phyloP scores from a whole-genome alignment of 805 yeast species.

The Jamesozyma lodderae region DNA sequence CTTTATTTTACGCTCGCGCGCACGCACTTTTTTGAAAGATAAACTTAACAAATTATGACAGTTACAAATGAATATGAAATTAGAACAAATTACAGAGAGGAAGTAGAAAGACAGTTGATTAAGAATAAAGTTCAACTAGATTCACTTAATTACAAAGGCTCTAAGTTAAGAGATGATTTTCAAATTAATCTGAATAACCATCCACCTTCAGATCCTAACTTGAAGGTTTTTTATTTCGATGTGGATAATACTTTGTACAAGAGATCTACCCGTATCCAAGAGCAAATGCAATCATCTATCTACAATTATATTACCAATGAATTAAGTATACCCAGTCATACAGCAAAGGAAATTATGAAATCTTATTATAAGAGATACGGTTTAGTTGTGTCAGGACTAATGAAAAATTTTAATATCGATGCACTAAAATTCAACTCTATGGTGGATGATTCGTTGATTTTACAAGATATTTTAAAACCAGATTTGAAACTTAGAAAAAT shows the following conservation, averaged over 20 bases:
- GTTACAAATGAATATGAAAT: neutral
- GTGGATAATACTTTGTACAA: slow-evolving; percentile 85
- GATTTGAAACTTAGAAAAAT: slow-evolving; percentile 43
- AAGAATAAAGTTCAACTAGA: slow-evolving; percentile 24
- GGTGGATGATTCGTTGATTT: slow-evolving; percentile 85
- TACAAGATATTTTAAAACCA: slow-evolving; percentile 60
- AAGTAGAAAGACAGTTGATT: slow-evolving; percentile 12
- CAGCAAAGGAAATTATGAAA: slow-evolving; percentile 59
- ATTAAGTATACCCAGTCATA: slow-evolving; percentile 51
- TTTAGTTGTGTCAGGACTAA: slow-evolving; percentile 80
- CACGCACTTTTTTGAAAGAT: too few species aligned
- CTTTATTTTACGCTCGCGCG: too few species aligned
- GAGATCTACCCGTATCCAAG: slow-evolving; percentile 62
- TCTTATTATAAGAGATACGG: slow-evolving; percentile 79
- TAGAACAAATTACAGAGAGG: slow-evolving; percentile 3
- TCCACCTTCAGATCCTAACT: slow-evolving; percentile 18
- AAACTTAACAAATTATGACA: too few species aligned
- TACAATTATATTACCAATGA: slow-evolving; percentile 64
- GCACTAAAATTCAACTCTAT: slow-evolving; percentile 76
- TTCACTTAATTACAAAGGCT: slow-evolving; percentile 25
- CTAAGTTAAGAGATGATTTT: slow-evolving; percentile 14
- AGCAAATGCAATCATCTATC: slow-evolving; percentile 75
- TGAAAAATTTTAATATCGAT: slow-evolving; percentile 52
- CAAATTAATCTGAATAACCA: slow-evolving; percentile 15
- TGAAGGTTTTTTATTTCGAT: slow-evolving; percentile 62